Base-by-base conservation (phyloP, 2,329 filamentous ascomycete genomes). In the Fusarium caatingaense region DNA sequence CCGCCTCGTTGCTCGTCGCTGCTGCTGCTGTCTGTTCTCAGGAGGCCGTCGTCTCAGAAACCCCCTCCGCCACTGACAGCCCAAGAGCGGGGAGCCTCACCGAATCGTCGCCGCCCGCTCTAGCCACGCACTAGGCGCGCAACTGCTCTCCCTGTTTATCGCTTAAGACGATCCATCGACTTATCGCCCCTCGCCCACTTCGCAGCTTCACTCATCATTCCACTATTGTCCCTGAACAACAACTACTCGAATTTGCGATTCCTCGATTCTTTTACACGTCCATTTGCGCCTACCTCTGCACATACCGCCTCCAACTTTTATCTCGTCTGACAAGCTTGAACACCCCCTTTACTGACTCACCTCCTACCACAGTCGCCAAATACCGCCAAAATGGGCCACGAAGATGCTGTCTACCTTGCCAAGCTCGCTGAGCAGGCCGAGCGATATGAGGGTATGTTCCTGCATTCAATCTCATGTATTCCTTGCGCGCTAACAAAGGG, bases 401-500 rank as follows among this genome's bases (percentile, higher is more conserved):
- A 98, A 90, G 94, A 98, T 87, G 95, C 94, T 80, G 96, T 99
- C 81, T 98, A 98, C 86, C 92, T 98, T 83, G 96, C 96, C 86
- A 98, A 98, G 94, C 93, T 99, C 84, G 96, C 96, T 83, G 96
- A 99, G 92, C 96, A 99, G 91, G 96, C 96, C 85, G 96, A 99
- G 91, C 95, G 96, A 83, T 99, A 99, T 86, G 96, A 99, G 89
- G 96, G 96, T 98, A 87, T 80, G 57, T 66, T 64, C 16, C 47
- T 45, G 44, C 21, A 50, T 42, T 32, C 49, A 37, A 27, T 56
- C 41, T 46, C 46, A 30, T 44, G 48, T 67, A 12, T 63, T 55
- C 50, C 45, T 64, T 46, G 64, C 44, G 68, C 68, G 74, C 77
- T 78, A 69, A 79, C 72, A 15, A 47, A 48, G 30, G 37, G 49